Conservation (phyloP, 768 basidiomycete species). For the Boletus vermiculosoides region DNA sequence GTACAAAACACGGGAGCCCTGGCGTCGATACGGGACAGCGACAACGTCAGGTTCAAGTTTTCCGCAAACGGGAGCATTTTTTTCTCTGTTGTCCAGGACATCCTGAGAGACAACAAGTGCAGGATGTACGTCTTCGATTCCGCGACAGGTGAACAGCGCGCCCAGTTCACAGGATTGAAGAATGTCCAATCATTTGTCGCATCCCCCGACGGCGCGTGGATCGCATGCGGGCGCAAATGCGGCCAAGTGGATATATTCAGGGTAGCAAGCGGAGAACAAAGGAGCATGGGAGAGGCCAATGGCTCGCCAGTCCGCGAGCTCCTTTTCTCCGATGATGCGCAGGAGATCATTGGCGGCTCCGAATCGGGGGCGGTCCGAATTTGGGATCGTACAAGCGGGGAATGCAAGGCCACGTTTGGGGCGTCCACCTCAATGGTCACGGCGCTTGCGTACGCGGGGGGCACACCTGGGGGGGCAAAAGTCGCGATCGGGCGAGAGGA, state of each 20-base stretch:
- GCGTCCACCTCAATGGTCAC: slow-evolving; percentile 13
- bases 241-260: slow-evolving; percentile 1
- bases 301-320: not conserved
- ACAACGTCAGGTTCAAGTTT: not conserved
- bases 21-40: not conserved
- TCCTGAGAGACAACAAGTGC: not conserved
- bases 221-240: slow-evolving; percentile 2
- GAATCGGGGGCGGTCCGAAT: slow-evolving; percentile 11
- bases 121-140: not conserved
- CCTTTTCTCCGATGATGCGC: slow-evolving; percentile 19
- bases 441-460: slow-evolving; percentile 11
- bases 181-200: not conserved
- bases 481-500: not conserved
- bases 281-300: not conserved
- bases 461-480: not conserved
- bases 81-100: not conserved
- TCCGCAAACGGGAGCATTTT: slow-evolving; percentile 4
- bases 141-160: not conserved
- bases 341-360: slow-evolving; percentile 24
- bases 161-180: not conserved
- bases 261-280: not conserved
- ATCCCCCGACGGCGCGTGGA: not conserved
- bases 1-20: too few relatives aligned
- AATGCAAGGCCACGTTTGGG: slow-evolving; percentile 8
- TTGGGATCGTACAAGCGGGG: slow-evolving; percentile 21